Evolutionary conservation across 805 yeast species (phyloP), one percentile per base, ranked within the genome.

Genomic region (Danielozyma ontarioensis): DNA sequence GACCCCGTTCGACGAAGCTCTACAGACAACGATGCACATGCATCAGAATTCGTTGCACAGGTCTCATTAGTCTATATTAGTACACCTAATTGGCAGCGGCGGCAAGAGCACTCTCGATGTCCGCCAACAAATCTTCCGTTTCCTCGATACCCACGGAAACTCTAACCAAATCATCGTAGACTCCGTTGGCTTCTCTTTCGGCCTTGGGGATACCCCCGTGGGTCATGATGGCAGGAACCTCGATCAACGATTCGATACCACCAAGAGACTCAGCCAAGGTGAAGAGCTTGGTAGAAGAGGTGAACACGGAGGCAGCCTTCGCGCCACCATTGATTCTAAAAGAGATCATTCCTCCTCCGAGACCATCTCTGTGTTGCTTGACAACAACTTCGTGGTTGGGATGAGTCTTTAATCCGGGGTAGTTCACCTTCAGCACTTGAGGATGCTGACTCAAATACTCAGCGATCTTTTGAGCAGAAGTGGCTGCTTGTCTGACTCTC

Each of bases 261-360:
- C 96, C 96, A 41, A 86, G 73, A 14, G 95, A 84, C 66, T 87
- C 95, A 36, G 95, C 95, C 53, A 86, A 70, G 14, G 93, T 80
- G 71, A 86, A 86, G 40, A 83, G 55, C 64, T 80, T 76, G 42
- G 94, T 83, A 29, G 77, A 53, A 29, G 83, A 76, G 39, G 89
- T 75, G 71, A 86, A 83, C 46, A 68, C 69, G 37, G 83, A 62
- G 36, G 95, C 95, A 32, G 79, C 85, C 39, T 65, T 70, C 37
- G 83, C 83, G 51, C 89, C 94, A 36, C 95, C 95, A 44, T 74
- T 70, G 62, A 86, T 74, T 68, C 95, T 77, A 72, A 86, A 85
- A 7, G 94, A 80, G 53, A 86, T 77, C 83, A 86, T 86, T 58
- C 95, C 95, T 51, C 95, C 95, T 42, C 96, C 95, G 45, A 85